Conservation (phyloP, 805 yeast genomes). For the Yamadazyma paraphyllophila region DNA sequence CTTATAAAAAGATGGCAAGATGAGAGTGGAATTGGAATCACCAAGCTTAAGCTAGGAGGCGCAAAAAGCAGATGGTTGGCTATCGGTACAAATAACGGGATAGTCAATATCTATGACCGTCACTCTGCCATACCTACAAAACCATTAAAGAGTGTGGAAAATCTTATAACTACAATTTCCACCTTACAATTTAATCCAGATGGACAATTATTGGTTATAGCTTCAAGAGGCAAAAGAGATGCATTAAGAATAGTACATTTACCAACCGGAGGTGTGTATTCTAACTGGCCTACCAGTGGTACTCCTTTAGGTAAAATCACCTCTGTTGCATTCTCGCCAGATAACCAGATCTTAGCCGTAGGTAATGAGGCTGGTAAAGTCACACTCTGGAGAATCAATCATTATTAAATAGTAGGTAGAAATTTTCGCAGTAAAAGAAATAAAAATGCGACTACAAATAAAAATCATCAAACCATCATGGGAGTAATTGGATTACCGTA, state of each 20-base stretch:
- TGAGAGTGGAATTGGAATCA: slow-evolving; percentile 80
- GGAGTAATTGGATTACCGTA: slow-evolving; percentile 32
- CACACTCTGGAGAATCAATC: slow-evolving; percentile 84
- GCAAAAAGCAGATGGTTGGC: slow-evolving; percentile 76
- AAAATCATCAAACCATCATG: slow-evolving; percentile 14
- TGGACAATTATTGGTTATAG: slow-evolving; percentile 84
- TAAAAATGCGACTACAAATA: neutral
- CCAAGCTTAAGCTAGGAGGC: slow-evolving; percentile 73
- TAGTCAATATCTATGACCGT: slow-evolving; percentile 83
- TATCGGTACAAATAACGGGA: slow-evolving; percentile 83
- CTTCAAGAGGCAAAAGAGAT: slow-evolving; percentile 82
- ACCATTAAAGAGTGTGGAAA: slow-evolving; percentile 69
- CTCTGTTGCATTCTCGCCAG: slow-evolving; percentile 71
- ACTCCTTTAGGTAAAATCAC: slow-evolving; percentile 97
- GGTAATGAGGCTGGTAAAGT: slow-evolving; percentile 92
- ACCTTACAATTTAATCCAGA: slow-evolving; percentile 73
- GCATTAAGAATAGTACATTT: slow-evolving; percentile 83
- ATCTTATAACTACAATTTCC: slow-evolving; percentile 78
- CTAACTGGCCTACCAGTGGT: slow-evolving; percentile 96
- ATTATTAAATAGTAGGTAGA: slow-evolving; percentile 46
- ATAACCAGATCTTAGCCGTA: slow-evolving; percentile 76
- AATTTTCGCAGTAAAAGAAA: neutral
- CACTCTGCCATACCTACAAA: slow-evolving; percentile 24
- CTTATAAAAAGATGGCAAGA: slow-evolving; percentile 77
- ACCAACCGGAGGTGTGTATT: slow-evolving; percentile 81